A percentile compares a stretch with the other conserved stretches of the same genome.
phyloP scores from a whole-genome alignment of 2,329 filamentous ascomycete genomes.

The Cytospora mali region DNA sequence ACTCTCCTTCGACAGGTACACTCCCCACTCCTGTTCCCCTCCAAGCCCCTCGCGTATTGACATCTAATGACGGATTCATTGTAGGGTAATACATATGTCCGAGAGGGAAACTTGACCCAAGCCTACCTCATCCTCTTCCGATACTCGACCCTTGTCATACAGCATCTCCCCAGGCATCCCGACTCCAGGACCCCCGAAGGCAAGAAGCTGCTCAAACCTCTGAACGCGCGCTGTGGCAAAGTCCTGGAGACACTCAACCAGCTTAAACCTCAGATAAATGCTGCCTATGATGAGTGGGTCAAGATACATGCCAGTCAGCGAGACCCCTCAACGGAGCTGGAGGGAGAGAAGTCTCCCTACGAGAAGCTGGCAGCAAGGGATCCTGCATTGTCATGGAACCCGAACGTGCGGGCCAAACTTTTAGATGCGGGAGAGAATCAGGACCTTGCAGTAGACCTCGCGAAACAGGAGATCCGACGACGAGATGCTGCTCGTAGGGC shows the following conservation, averaged over 20 bases:
- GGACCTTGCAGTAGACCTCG: conserved; percentile 76
- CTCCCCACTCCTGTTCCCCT: neutral
- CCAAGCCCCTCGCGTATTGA: neutral
- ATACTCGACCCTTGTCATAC: conserved; percentile 81
- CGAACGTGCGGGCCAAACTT: conserved; percentile 51
- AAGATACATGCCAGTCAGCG: conserved; percentile 50
- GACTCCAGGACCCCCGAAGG: conserved; percentile 69
- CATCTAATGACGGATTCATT: neutral
- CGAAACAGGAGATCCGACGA: conserved; percentile 70
- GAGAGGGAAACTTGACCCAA: conserved; percentile 82
- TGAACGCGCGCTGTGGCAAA: conserved; percentile 52
- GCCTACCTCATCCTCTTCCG: conserved; percentile 91
- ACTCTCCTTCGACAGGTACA: conserved; percentile 78
- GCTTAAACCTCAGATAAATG: conserved; percentile 77
- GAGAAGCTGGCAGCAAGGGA: conserved; percentile 58
- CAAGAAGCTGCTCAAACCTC: conserved; percentile 60
- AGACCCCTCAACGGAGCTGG: conserved; percentile 29
- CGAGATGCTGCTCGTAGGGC: conserved; percentile 64
- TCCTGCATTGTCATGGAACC: conserved; percentile 56
- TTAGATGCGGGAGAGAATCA: conserved; percentile 72
- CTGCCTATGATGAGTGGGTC: conserved; percentile 69
- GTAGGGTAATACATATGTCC: conserved; percentile 81
- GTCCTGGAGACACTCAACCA: conserved; percentile 74
- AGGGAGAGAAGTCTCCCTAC: conserved; percentile 40
- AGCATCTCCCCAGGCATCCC: conserved; percentile 75